phyloP scores from a whole-genome alignment of 2,329 filamentous ascomycete genomes.

The Tricladium varicosporioides region DNA sequence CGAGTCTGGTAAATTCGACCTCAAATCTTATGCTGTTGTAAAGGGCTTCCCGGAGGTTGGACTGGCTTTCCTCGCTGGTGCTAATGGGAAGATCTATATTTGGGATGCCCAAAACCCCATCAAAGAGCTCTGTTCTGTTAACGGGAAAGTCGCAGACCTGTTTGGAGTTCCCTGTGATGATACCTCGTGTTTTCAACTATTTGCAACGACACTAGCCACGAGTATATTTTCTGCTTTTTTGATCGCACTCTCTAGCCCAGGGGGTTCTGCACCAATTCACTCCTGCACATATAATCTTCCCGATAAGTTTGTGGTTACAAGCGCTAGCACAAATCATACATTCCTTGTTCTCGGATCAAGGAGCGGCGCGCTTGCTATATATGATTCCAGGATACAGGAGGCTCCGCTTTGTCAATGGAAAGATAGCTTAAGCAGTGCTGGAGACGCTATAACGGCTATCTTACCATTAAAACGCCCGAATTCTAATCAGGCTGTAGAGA shows the following conservation, averaged over 20 bases:
- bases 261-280: background rate
- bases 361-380: slow-evolving; percentile 51
- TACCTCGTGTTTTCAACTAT: slow-evolving; percentile 14
- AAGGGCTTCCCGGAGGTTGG: slow-evolving; percentile 36
- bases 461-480: slow-evolving; percentile 36
- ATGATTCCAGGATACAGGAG: slow-evolving; percentile 31
- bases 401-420: slow-evolving; percentile 20
- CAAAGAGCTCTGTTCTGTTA: slow-evolving; percentile 20
- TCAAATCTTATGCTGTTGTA: slow-evolving; percentile 48
- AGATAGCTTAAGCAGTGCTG: slow-evolving; percentile 34
- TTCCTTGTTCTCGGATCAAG: slow-evolving; percentile 54
- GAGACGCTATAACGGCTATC: slow-evolving; percentile 68
- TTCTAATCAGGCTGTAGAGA: background rate
- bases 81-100: slow-evolving; percentile 37
- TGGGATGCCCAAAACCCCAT: slow-evolving; percentile 19
- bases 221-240: slow-evolving; percentile 34
- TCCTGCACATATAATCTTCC: slow-evolving; percentile 28
- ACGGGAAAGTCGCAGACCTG: slow-evolving; percentile 32
- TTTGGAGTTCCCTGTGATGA: slow-evolving; percentile 25
- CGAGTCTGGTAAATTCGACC: slow-evolving; percentile 32
- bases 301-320: slow-evolving; percentile 48
- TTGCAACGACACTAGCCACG: slow-evolving; percentile 36
- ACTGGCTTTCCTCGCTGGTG: slow-evolving; percentile 45
- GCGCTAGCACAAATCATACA: slow-evolving; percentile 41
- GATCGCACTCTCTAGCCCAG: slow-evolving; percentile 12